phyloP scores from a whole-genome alignment of 208 protist species.

The Sergeia podlipaevii region DNA sequence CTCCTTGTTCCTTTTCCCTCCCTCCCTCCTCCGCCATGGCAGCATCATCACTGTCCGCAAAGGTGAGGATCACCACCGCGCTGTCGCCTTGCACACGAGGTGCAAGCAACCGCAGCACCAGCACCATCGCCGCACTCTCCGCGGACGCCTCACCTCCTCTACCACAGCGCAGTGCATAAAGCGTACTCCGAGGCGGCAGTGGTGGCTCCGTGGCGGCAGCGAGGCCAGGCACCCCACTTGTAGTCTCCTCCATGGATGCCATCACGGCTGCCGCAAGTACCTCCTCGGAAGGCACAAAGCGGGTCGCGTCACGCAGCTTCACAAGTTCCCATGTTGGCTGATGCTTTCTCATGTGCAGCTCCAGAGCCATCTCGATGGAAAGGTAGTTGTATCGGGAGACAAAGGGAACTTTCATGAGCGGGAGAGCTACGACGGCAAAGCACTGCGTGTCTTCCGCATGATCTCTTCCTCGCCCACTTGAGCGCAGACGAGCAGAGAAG shows the following conservation, averaged over 20 bases:
- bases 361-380: constrained; percentile 35
- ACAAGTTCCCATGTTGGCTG: background rate
- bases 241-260: no score
- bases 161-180: no score
- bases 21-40: no score
- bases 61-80: constrained; percentile 35
- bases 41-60: no score
- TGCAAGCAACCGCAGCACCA: constrained; percentile 30
- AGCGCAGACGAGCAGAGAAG: constrained; percentile 2
- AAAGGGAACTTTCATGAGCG: constrained; percentile 8
- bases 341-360: constrained; percentile 16
- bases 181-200: no score
- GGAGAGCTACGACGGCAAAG: constrained; percentile 15
- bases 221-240: no score
- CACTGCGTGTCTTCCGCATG: background rate
- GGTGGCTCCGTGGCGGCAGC: no score
- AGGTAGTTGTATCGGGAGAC: constrained; percentile 26
- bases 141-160: background rate
- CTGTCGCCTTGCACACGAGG: constrained; percentile 43
- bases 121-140: background rate
- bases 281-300: constrained; percentile 10
- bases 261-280: no score
- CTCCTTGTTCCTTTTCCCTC: no score
- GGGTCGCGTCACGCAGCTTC: background rate
- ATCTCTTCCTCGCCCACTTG: background rate